A percentile compares a stretch with the other conserved stretches of the same genome.
phyloP scores from a whole-genome alignment of 2,329 filamentous ascomycete genomes.

The Xylariaceae sp. region DNA sequence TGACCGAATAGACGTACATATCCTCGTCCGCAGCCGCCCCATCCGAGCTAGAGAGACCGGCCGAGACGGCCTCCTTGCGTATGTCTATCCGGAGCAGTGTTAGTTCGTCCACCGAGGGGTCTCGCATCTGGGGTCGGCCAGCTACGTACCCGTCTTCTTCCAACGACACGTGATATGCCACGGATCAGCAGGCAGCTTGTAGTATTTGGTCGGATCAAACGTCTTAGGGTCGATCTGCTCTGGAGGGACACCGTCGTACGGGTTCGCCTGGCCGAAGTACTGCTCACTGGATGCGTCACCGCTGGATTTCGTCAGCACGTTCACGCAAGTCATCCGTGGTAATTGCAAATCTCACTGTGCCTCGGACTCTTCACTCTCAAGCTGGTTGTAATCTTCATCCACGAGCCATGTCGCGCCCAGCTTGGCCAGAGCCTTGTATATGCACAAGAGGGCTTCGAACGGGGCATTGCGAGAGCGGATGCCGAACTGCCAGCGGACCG shows the following conservation, averaged over 20 bases:
- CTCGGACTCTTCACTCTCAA: constrained; percentile 41
- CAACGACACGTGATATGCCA: constrained; percentile 93
- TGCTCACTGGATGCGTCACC: constrained; percentile 11
- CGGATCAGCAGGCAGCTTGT: constrained; percentile 84
- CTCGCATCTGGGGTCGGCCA: not conserved
- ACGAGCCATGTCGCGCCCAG: constrained; percentile 84
- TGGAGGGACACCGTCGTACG: constrained; percentile 25
- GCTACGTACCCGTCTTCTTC: constrained; percentile 68
- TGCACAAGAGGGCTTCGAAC: constrained; percentile 88
- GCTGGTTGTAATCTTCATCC: constrained; percentile 53
- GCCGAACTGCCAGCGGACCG: constrained; percentile 95
- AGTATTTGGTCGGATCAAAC: constrained; percentile 56
- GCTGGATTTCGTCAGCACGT: constrained; percentile 15
- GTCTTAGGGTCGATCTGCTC: constrained; percentile 31
- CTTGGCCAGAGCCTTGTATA: constrained; percentile 85
- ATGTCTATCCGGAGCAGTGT: constrained; percentile 31
- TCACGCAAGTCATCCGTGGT: not conserved
- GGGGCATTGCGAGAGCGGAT: constrained; percentile 92
- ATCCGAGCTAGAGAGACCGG: constrained; percentile 25
- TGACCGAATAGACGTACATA: constrained; percentile 36
- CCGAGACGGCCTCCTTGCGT: constrained; percentile 30
- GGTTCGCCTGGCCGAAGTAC: constrained; percentile 18
- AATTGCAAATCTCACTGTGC: constrained; percentile 30
- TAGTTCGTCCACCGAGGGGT: constrained; percentile 31
- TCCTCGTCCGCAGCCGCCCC: constrained; percentile 39